phyloP scores from a whole-genome alignment of 306 rosid genomes.

The Cucurbita ficifolia region DNA sequence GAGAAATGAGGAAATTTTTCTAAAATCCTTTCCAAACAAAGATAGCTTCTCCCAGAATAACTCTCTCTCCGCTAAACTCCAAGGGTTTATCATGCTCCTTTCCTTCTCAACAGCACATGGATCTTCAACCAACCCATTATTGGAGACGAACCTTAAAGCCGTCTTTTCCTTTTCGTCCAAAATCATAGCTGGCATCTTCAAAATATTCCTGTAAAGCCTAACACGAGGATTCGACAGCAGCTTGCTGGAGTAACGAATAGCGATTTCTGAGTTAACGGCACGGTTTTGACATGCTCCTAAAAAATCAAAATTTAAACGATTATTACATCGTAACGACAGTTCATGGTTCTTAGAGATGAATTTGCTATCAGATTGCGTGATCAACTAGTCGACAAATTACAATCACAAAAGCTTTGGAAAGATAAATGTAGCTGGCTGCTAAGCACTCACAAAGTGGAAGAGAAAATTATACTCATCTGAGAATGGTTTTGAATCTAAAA shows the following conservation, averaged over 20 bases:
- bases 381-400: background rate
- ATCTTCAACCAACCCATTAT: slow-evolving; percentile 82
- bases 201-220: slow-evolving; percentile 29
- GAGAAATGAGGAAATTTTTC: slow-evolving; percentile 64
- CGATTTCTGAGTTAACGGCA: slow-evolving; percentile 36
- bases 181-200: slow-evolving; percentile 87
- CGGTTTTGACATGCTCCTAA: slow-evolving; percentile 51
- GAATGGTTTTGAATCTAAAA: too few species aligned
- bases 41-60: slow-evolving; percentile 56
- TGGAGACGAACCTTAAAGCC: slow-evolving; percentile 44
- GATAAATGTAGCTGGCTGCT: background rate
- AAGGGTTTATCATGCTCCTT: slow-evolving; percentile 65
- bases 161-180: slow-evolving; percentile 63
- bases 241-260: slow-evolving; percentile 39
- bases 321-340: background rate
- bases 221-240: slow-evolving; percentile 53
- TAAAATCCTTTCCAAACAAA: slow-evolving; percentile 62
- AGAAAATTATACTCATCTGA: background rate
- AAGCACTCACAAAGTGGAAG: background rate
- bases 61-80: slow-evolving; percentile 60
- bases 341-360: background rate
- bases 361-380: background rate
- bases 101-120: slow-evolving; percentile 78
- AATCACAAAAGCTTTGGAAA: background rate
- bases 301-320: background rate